Evolutionary conservation across 148 eudicot species (phyloP).

Genomic region (Chenopodium quinoa): DNA sequence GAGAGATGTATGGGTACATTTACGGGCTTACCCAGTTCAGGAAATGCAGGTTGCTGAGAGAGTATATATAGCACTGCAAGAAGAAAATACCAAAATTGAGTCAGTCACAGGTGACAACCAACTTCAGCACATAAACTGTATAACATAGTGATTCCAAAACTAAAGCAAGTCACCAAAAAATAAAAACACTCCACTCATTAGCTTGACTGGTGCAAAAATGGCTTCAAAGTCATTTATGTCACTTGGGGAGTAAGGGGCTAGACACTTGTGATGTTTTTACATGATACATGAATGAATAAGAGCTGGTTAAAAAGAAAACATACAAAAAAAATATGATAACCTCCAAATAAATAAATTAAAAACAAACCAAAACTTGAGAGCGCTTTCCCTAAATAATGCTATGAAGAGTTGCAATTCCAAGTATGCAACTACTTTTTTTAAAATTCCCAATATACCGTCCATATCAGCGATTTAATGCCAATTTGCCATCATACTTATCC

Average conservation of each 20-base stretch:
- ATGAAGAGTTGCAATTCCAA: too few relatives aligned
- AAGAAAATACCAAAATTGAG: conserved; percentile 15
- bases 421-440: too few relatives aligned
- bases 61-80: conserved; percentile 69
- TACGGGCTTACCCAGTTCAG: conserved; percentile 53
- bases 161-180: not conserved
- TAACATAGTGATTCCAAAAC: not conserved
- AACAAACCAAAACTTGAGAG: too few relatives aligned
- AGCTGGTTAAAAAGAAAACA: not conserved
- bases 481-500: too few relatives aligned
- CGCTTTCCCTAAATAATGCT: too few relatives aligned
- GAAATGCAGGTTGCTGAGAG: conserved; percentile 78
- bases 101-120: conserved; percentile 17
- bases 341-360: not conserved
- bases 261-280: not conserved
- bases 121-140: not conserved
- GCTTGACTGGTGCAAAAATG: not conserved
- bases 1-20: not conserved
- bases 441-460: too few relatives aligned
- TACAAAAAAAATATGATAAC: not conserved
- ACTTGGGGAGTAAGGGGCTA: not conserved
- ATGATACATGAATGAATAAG: not conserved
- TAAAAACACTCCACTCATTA: not conserved
- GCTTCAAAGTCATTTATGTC: not conserved
- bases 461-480: too few relatives aligned